These are phyloP conservation scores for Umbelopsis ramanniana DNA, from an alignment of 192 early-diverging fungal species.

Conservation along the genomic window DNA sequence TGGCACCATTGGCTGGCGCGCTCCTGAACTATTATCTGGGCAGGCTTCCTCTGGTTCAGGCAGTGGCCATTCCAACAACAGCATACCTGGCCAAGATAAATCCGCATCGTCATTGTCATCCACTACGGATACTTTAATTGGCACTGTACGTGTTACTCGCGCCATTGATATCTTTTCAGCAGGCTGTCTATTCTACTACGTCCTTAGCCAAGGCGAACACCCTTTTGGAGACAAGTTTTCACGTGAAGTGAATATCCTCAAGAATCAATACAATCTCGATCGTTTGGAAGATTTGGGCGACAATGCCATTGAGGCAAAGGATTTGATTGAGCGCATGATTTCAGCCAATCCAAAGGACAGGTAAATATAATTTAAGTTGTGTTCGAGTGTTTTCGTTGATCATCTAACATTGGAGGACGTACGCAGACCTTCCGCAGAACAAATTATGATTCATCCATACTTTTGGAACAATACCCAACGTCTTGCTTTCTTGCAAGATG, in stretches of 20 bases:
- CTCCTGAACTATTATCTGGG: slow-evolving; percentile 78
- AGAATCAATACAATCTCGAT: slow-evolving; percentile 71
- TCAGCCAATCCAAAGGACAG: slow-evolving; percentile 70
- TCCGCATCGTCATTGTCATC: slow-evolving; percentile 33
- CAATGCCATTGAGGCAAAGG: slow-evolving; percentile 83
- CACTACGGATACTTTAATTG: slow-evolving; percentile 34
- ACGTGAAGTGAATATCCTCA: slow-evolving; percentile 90
- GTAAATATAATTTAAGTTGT: slow-evolving; percentile 33
- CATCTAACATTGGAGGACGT: not conserved
- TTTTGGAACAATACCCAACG: slow-evolving; percentile 91
- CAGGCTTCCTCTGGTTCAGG: slow-evolving; percentile 20
- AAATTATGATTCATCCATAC: slow-evolving; percentile 88
- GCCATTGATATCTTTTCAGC: slow-evolving; percentile 96
- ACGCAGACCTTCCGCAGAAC: slow-evolving; percentile 73
- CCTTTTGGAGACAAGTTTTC: slow-evolving; percentile 94
- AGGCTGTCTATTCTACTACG: slow-evolving; percentile 96
- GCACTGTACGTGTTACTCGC: slow-evolving; percentile 68
- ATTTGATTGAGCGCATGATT: slow-evolving; percentile 92
- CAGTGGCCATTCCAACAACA: slow-evolving; percentile 8
- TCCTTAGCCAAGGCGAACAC: slow-evolving; percentile 86
- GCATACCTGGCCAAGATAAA: not conserved
- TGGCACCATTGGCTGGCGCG: slow-evolving; percentile 97
- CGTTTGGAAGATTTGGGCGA: slow-evolving; percentile 71
- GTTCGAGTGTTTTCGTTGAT: not conserved
- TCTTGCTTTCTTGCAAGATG: slow-evolving; percentile 90